Percentiles rank a stretch among this genome's conserved stretches.
Evolutionary conservation across 2,329 filamentous ascomycete genomes (phyloP).

Genomic region (Cladophialophora exuberans): DNA sequence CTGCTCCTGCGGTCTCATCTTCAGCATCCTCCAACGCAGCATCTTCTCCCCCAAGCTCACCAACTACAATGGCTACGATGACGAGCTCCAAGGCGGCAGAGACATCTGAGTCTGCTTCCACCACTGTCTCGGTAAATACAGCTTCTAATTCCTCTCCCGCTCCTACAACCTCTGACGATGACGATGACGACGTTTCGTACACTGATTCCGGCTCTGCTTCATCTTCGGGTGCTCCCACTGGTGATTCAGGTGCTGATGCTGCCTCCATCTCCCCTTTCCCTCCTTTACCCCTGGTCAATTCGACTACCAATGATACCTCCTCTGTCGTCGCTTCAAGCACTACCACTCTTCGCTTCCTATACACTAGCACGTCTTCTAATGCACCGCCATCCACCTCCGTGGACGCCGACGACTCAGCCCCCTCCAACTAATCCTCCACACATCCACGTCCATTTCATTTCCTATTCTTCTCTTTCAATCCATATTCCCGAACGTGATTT

Average conservation of each 20-base stretch:
- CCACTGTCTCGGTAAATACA: slow-evolving; percentile 25
- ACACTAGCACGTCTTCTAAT: background rate
- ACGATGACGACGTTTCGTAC: background rate
- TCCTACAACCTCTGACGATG: slow-evolving; percentile 1
- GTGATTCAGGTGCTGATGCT: slow-evolving; percentile 13
- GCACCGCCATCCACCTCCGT: background rate
- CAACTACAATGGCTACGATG: slow-evolving; percentile 21
- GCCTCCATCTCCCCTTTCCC: slow-evolving; percentile 4
- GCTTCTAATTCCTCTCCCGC: slow-evolving; percentile 8
- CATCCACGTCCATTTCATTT: background rate
- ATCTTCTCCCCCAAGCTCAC: slow-evolving; percentile 1
- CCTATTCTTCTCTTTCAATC: too few species aligned
- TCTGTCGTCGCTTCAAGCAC: background rate
- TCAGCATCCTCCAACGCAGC: slow-evolving; percentile 6
- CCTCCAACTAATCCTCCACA: background rate
- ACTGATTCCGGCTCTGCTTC: slow-evolving; percentile 6
- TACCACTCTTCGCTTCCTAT: background rate
- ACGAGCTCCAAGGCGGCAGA: slow-evolving; percentile 14
- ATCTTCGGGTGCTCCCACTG: slow-evolving; percentile 7
- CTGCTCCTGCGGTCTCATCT: slow-evolving; percentile 6
- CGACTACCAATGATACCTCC: background rate
- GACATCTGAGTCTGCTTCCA: slow-evolving; percentile 3
- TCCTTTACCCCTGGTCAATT: background rate
- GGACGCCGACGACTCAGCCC: background rate
- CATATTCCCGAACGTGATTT: too few species aligned